Conservation (phyloP, 2,329 filamentous ascomycete species). For the Ceratocystis albifundus region DNA sequence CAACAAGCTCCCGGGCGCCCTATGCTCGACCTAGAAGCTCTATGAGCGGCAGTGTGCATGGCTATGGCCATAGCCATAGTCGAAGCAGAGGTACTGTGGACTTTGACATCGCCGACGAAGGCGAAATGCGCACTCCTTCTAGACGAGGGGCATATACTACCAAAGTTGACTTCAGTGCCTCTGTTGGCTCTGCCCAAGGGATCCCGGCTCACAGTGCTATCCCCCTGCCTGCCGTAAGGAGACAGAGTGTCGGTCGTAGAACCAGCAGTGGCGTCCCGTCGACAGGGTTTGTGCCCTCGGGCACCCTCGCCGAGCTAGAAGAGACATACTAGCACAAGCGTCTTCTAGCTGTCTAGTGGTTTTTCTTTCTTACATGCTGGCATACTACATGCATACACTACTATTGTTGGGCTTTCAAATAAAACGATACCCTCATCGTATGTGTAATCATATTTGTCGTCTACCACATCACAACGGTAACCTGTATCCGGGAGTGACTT, state of each 20-base stretch:
- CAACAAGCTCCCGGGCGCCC: conserved; percentile 48
- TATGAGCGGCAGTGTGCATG: conserved; percentile 51
- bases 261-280: conserved; percentile 32
- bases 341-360: conserved; percentile 18
- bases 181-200: conserved; percentile 30
- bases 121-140: conserved; percentile 41
- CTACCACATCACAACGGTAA: no score
- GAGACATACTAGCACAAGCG: conserved; percentile 39
- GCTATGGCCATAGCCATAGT: conserved; percentile 31
- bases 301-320: conserved; percentile 39
- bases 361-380: conserved; percentile 1
- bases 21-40: conserved; percentile 57
- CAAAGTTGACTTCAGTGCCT: conserved; percentile 32
- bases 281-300: conserved; percentile 16
- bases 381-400: no score
- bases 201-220: conserved; percentile 35
- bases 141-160: conserved; percentile 44
- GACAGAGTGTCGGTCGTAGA: conserved; percentile 28
- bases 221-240: conserved; percentile 33
- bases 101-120: conserved; percentile 35
- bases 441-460: no score
- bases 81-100: conserved; percentile 46
- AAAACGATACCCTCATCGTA: no score
- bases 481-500: neutral
- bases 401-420: no score